Evolutionary conservation across 768 basidiomycete species (phyloP), one percentile per base, ranked within the genome.

Genomic region (Suillus cothurnatus): DNA sequence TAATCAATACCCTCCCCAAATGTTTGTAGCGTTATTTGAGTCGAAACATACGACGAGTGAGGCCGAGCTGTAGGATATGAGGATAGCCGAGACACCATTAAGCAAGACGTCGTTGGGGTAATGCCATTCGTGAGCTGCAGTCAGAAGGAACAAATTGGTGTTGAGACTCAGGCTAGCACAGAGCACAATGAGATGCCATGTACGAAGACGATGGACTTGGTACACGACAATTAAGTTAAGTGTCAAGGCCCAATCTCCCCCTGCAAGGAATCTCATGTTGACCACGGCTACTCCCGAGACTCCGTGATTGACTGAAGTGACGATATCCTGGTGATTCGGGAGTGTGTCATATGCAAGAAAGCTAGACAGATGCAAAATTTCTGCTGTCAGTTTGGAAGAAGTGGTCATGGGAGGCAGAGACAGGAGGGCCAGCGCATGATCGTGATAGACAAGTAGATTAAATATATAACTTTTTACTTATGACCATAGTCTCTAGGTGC

Each of bases 21-120:
- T 19, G 21, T 19, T 36, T 38, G 38, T 47, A 12, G n/a, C 5
- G 11, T 9, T 21, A n/a, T 2, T n/a, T n/a, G 4, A 45, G n/a
- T 45, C 21, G 7, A 8, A 4, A 62, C 15, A 14, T 7, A 65
- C 21, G 21, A 72, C 69, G 19, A 77, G 71, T 11, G 70, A 66
- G 62, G 71, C 68, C 17, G 75, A 74, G 38, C 68, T 69, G 39
- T 74, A 77, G 41, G 76, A 76, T 19, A 74, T 61, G 64, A 76
- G 72, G 23, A 77, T 53, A 36, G 69, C 67, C 74, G 74, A 74
- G 43, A 70, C 9, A 15, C 67, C 0, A 14, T 72, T 77, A 2
- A 62, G 72, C 9, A 56, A 0, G 7, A 66, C 68, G 49, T 75
- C 71, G 14, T 74, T 75, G 14, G 74, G 70, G 47, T 65, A 70